Evolutionary conservation across 495 filamentous ascomycete species (phyloP), one percentile per base, ranked within the genome.

Genomic region (Aspergillus diversus): DNA sequence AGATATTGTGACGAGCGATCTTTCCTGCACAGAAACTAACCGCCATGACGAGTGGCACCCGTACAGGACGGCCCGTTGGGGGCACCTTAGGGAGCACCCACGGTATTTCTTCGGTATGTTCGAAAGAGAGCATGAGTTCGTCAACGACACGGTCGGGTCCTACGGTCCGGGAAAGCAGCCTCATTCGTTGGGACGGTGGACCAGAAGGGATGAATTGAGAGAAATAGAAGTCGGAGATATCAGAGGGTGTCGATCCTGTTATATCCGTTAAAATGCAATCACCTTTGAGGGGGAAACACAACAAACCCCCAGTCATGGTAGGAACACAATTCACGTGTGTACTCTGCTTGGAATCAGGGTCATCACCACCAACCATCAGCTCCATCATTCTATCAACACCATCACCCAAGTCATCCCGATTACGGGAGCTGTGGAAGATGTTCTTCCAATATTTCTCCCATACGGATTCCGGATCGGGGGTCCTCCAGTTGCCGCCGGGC

Each of bases 81-180:
- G 87, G 83, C 4, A 96, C 80, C 0, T 84, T 85, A 4, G 92
- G 92, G 7, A 93, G 71, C 54, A 96, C 80, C 92, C 92, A 96
- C 31, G 89, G 87, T 21, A 96, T 84, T 48, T 83, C 81, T 5
- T 81, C 77, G 7, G 88, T 85, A 71, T 97, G 92, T 11, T 84
- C 86, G 67, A 93, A 93, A 2, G 80, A 67, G 49, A 84, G 69
- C 33, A 77, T 67, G 2, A 88, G 67, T 69, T 88, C 86, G 63
- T 88, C 86, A 7, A 85, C 84, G 5, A 89, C 75, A 12, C 81
- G 79, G 71, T 88, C 84, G 0, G 79, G 70, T 2, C 85, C 86
- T 7, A 86, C 73, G 0, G 92, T 95, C 33, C 92, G 80, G 9
- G 87, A 90, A 8, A 94, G 70, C 5, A 95, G 82, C 55, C 89